Evolutionary conservation across 2,329 filamentous ascomycete genomes (phyloP).

Genomic region (Ambrosiella beaveri): DNA sequence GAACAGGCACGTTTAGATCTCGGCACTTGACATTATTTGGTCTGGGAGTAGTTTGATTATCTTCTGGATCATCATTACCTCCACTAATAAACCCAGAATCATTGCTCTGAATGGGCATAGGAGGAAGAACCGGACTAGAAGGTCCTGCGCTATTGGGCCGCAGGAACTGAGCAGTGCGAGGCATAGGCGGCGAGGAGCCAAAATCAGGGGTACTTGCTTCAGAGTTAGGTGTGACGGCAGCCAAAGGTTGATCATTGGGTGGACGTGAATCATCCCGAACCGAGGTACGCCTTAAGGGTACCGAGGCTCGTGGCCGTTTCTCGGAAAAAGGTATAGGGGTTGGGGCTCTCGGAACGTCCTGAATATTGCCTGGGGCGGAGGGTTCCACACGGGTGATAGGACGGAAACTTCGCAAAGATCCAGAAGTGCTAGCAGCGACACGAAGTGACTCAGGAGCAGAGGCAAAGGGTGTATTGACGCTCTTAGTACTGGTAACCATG

Average conservation of each 20-base stretch:
- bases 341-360: slow-evolving; percentile 58
- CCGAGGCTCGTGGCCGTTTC: slow-evolving; percentile 7
- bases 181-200: slow-evolving; percentile 75
- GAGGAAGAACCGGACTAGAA: slow-evolving; percentile 63
- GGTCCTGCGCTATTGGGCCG: slow-evolving; percentile 44
- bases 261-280: slow-evolving; percentile 35
- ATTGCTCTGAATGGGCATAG: slow-evolving; percentile 43
- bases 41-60: slow-evolving; percentile 7
- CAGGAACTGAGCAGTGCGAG: slow-evolving; percentile 37
- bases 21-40: slow-evolving; percentile 6
- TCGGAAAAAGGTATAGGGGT: slow-evolving; percentile 46
- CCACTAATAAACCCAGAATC: slow-evolving; percentile 81
- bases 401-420: slow-evolving; percentile 69
- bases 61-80: slow-evolving; percentile 48
- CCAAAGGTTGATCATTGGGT: slow-evolving; percentile 31
- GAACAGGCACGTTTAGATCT: slow-evolving; percentile 10
- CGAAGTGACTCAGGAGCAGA: slow-evolving; percentile 62
- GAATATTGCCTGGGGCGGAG: slow-evolving; percentile 35
- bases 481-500: slow-evolving; percentile 42
- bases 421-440: slow-evolving; percentile 79
- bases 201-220: slow-evolving; percentile 63
- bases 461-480: slow-evolving; percentile 55
- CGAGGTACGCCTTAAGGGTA: slow-evolving; percentile 42
- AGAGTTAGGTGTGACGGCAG: slow-evolving; percentile 34
- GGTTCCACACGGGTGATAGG: slow-evolving; percentile 43